These are phyloP conservation scores for Nothopassalora personata DNA, from an alignment of 2,329 filamentous ascomycete genomes.

Conservation along the genomic window DNA sequence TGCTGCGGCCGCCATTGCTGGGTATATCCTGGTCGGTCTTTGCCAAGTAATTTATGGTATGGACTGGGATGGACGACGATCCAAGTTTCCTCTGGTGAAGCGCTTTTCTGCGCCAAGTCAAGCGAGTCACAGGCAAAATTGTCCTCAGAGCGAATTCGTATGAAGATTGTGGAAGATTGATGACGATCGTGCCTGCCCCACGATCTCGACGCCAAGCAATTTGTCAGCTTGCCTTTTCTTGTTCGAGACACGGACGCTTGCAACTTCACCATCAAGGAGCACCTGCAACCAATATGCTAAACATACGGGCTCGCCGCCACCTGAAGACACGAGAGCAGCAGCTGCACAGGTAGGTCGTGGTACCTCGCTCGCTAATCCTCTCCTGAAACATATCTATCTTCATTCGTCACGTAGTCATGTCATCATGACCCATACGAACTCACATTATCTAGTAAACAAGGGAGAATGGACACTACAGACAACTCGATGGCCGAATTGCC, in stretches of 20 bases:
- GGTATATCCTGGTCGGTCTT: background rate
- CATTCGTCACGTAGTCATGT: background rate
- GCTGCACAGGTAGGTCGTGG: background rate
- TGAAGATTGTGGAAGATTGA: background rate
- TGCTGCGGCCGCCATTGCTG: conserved; percentile 12
- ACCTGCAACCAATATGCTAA: background rate
- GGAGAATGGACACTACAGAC: background rate
- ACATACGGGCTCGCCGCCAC: background rate
- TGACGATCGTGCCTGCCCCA: background rate
- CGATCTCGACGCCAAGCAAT: background rate
- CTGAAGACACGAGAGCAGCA: background rate
- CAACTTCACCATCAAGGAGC: too few relatives aligned
- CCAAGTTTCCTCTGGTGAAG: background rate
- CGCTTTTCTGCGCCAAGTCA: background rate
- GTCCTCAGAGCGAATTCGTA: background rate
- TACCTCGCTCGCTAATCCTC: background rate
- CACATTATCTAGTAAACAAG: background rate
- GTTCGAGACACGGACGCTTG: background rate
- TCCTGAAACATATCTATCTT: background rate
- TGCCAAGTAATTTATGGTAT: background rate
- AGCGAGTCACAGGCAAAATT: background rate
- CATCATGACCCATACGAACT: background rate
- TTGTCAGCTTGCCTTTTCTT: background rate
- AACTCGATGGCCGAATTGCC: background rate
- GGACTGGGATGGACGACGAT: background rate